phyloP scores from a whole-genome alignment of 2,329 filamentous ascomycete species.

The Fusarium secorum region DNA sequence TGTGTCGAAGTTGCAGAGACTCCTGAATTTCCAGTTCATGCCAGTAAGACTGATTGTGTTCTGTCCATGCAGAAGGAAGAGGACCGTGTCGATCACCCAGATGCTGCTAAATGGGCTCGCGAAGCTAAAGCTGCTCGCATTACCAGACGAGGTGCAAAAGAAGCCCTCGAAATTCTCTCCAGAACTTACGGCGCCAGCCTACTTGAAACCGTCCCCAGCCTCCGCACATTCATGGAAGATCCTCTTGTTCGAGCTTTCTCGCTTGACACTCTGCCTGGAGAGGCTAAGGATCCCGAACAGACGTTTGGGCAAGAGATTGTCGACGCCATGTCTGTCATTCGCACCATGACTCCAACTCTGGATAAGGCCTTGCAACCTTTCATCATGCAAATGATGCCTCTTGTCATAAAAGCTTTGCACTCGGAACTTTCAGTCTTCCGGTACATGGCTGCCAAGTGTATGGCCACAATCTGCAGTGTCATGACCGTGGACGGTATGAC shows the following conservation, averaged over 20 bases:
- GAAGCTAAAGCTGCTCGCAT: constrained; percentile 90
- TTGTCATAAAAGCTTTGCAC: constrained; percentile 86
- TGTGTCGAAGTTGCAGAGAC: constrained; percentile 98
- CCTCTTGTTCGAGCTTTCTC: constrained; percentile 80
- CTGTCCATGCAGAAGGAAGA: constrained; percentile 97
- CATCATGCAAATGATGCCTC: constrained; percentile 81
- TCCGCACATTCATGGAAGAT: constrained; percentile 81
- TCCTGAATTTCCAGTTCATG: constrained; percentile 89
- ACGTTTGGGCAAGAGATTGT: constrained; percentile 90
- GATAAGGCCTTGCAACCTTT: constrained; percentile 78
- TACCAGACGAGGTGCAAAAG: constrained; percentile 90
- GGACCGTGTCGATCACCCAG: constrained; percentile 89
- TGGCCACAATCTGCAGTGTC: constrained; percentile 96
- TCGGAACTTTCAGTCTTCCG: constrained; percentile 90
- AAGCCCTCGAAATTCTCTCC: constrained; percentile 88
- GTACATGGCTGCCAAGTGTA: constrained; percentile 96
- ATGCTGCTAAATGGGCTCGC: constrained; percentile 86
- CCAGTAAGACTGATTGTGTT: constrained; percentile 78
- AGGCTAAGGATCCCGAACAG: constrained; percentile 76
- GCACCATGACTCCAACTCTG: constrained; percentile 92
- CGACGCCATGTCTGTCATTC: constrained; percentile 90
- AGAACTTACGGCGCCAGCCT: constrained; percentile 79
- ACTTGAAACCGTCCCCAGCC: constrained; percentile 83
- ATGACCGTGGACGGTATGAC: constrained; percentile 97
- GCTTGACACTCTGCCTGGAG: constrained; percentile 71